These are phyloP conservation scores for Leavenworthia alabamica DNA, from an alignment of 345 rosid genomes.

Conservation along the genomic window DNA sequence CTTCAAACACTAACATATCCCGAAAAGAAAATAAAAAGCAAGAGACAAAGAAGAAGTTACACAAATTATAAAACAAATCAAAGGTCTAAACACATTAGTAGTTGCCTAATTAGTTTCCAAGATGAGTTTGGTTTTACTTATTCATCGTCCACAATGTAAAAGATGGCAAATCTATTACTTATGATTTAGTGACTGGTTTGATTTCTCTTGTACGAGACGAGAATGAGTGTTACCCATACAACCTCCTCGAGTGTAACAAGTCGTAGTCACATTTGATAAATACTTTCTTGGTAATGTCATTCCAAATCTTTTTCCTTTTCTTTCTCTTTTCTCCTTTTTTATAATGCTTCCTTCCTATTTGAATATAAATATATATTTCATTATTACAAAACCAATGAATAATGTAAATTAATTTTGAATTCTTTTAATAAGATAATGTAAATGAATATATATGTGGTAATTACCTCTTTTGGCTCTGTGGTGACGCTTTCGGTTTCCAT, in stretches of 20 bases:
- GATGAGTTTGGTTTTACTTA: neutral
- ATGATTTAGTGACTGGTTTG: neutral
- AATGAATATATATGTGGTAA: neutral
- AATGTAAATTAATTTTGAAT: neutral
- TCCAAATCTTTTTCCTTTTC: conserved; percentile 23
- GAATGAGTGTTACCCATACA: conserved; percentile 31
- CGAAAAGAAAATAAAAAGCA: neutral
- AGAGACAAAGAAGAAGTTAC: conserved; percentile 6
- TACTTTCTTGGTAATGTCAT: conserved; percentile 25
- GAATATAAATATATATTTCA: neutral
- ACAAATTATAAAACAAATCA: conserved; percentile 13
- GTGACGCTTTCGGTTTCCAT: conserved; percentile 16
- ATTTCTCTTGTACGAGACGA: conserved; percentile 20
- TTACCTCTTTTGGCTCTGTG: conserved; percentile 27
- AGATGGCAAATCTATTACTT: conserved; percentile 1
- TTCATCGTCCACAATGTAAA: neutral
- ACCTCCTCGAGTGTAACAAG: conserved; percentile 25
- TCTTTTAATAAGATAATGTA: no score
- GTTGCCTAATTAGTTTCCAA: neutral
- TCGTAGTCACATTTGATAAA: conserved; percentile 25
- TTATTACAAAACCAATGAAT: neutral
- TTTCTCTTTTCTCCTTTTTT: conserved; percentile 17
- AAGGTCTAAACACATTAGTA: conserved; percentile 1
- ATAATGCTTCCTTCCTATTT: conserved; percentile 11
- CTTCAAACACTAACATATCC: conserved; percentile 24